Evolutionary conservation across 495 filamentous ascomycete species (phyloP).

Genomic region (Parachaetomium inaequale): DNA sequence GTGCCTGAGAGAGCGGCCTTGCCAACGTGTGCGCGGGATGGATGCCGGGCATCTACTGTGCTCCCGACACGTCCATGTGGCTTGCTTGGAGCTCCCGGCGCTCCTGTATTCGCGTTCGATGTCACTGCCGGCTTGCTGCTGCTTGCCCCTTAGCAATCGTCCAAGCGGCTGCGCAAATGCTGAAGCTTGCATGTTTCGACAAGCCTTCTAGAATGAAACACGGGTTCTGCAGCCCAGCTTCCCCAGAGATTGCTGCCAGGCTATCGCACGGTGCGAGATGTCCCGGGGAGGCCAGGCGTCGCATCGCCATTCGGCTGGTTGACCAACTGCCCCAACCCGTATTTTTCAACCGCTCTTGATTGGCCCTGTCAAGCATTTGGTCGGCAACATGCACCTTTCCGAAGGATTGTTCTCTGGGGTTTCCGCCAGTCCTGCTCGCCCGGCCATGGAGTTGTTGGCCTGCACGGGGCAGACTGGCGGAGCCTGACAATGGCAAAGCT

Average conservation of each 20-base stretch:
- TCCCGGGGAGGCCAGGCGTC: slow-evolving; percentile 9
- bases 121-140: slow-evolving; percentile 13
- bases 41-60: not conserved
- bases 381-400: slow-evolving; percentile 29
- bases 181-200: slow-evolving; percentile 26
- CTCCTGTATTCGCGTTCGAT: not conserved
- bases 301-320: slow-evolving; percentile 21
- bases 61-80: slow-evolving; percentile 9
- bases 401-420: slow-evolving; percentile 7
- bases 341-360: slow-evolving; percentile 20
- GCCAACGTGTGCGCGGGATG: not conserved
- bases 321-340: slow-evolving; percentile 20
- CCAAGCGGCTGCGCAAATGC: slow-evolving; percentile 16
- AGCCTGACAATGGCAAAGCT: not conserved
- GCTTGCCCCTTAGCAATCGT: slow-evolving; percentile 20
- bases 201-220: slow-evolving; percentile 34
- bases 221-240: slow-evolving; percentile 19
- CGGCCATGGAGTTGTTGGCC: not conserved
- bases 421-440: slow-evolving; percentile 20
- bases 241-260: slow-evolving; percentile 15
- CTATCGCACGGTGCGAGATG: slow-evolving; percentile 23
- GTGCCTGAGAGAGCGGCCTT: not conserved
- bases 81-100: not conserved
- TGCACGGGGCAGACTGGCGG: slow-evolving; percentile 3
- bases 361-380: slow-evolving; percentile 22